Conservation (phyloP, 805 yeast genomes). For the Candida vaughaniae region DNA sequence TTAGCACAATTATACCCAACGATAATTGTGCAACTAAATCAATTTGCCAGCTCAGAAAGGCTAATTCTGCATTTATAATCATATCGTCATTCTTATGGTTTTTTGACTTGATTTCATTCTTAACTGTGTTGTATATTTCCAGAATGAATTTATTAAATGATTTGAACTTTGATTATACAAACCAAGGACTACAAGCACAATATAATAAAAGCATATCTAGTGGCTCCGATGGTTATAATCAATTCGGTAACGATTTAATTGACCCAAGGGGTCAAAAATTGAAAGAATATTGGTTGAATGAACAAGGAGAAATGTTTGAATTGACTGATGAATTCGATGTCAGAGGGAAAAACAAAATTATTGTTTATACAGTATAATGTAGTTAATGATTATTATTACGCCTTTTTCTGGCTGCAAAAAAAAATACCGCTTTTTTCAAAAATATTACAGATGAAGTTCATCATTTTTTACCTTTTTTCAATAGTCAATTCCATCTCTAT, state of each 20-base stretch:
- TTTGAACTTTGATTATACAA: conserved; percentile 30
- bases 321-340: conserved; percentile 19
- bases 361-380: conserved; percentile 28
- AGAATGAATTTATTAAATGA: conserved; percentile 32
- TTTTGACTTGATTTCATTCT: conserved; percentile 33
- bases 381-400: not conserved
- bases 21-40: conserved; percentile 16
- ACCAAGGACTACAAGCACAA: conserved; percentile 17
- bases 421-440: no score
- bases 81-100: conserved; percentile 41
- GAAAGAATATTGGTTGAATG: conserved; percentile 27
- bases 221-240: conserved; percentile 4
- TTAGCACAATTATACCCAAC: conserved; percentile 26
- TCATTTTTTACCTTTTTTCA: no score
- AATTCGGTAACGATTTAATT: conserved; percentile 6
- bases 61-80: conserved; percentile 36
- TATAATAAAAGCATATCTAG: conserved; percentile 13
- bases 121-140: conserved; percentile 39
- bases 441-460: no score
- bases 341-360: conserved; percentile 22
- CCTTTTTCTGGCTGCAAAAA: conserved; percentile 8
- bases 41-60: conserved; percentile 31
- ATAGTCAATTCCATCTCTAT: no score
- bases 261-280: conserved; percentile 19
- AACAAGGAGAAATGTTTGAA: conserved; percentile 31